Conservation (phyloP, 257 asterid species). For the Paulownia fortunei region DNA sequence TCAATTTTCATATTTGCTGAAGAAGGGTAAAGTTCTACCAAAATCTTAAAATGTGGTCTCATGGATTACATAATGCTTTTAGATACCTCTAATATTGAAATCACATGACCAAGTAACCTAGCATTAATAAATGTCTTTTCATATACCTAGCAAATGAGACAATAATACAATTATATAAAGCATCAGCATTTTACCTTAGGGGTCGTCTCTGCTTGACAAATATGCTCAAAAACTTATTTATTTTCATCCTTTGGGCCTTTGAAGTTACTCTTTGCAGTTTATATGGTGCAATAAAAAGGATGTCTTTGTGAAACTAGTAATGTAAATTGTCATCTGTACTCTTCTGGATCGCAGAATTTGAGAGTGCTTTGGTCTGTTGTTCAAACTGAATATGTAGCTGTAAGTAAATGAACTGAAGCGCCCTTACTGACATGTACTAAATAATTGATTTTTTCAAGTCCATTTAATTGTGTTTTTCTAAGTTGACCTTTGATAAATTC, state of each 20-base stretch:
- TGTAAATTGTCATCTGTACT: background rate
- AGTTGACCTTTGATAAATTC: background rate
- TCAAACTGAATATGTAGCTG: background rate
- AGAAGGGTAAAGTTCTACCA: conserved; percentile 13
- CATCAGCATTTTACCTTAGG: background rate
- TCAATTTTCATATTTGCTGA: background rate
- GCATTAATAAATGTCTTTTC: background rate
- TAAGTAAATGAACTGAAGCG: background rate
- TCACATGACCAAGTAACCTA: no score
- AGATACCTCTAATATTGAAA: background rate
- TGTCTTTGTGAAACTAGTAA: background rate
- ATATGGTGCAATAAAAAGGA: background rate
- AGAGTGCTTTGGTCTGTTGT: background rate
- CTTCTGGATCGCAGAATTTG: background rate
- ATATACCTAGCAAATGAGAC: background rate
- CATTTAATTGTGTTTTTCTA: background rate
- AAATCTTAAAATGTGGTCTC: background rate
- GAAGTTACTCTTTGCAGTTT: background rate
- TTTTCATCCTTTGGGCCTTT: conserved; percentile 13
- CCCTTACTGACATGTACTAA: background rate
- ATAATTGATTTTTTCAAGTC: no score
- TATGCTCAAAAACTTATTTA: background rate
- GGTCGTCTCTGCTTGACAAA: background rate
- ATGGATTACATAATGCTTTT: background rate
- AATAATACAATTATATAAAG: background rate